phyloP scores from a whole-genome alignment of 306 rosid genomes.

The Cucurbita maxima region DNA sequence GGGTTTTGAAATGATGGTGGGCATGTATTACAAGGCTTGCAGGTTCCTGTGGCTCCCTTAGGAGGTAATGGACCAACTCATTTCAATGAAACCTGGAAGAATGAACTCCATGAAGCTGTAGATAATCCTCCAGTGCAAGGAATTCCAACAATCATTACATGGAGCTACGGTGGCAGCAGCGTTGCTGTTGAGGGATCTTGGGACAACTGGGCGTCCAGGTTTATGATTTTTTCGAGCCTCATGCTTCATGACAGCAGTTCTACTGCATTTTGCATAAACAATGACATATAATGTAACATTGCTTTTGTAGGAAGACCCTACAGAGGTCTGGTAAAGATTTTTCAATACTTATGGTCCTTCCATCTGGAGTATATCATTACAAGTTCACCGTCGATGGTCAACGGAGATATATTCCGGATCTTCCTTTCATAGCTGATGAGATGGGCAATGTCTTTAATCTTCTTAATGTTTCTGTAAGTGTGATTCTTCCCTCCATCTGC shows the following conservation, averaged over 20 bases:
- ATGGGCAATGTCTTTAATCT: conserved; percentile 68
- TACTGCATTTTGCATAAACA: background rate
- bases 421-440: conserved; percentile 59
- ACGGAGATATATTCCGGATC: conserved; percentile 60
- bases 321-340: conserved; percentile 84
- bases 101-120: conserved; percentile 27
- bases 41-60: conserved; percentile 80
- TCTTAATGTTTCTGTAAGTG: conserved; percentile 64
- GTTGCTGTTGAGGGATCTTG: conserved; percentile 88
- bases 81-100: conserved; percentile 37
- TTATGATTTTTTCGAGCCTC: background rate
- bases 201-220: conserved; percentile 89
- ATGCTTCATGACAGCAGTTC: background rate
- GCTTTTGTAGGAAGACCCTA: conserved; percentile 42
- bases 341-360: conserved; percentile 55
- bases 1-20: conserved; percentile 14
- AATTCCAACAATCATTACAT: conserved; percentile 63
- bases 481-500: background rate
- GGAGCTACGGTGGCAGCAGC: conserved; percentile 61
- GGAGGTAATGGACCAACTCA: conserved; percentile 39
- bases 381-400: conserved; percentile 77
- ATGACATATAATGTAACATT: background rate
- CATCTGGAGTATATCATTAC: conserved; percentile 73
- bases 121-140: conserved; percentile 53
- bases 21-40: conserved; percentile 18